phyloP scores from a whole-genome alignment of 1,284 basidiomycete genomes.

The Ustilago nuda region DNA sequence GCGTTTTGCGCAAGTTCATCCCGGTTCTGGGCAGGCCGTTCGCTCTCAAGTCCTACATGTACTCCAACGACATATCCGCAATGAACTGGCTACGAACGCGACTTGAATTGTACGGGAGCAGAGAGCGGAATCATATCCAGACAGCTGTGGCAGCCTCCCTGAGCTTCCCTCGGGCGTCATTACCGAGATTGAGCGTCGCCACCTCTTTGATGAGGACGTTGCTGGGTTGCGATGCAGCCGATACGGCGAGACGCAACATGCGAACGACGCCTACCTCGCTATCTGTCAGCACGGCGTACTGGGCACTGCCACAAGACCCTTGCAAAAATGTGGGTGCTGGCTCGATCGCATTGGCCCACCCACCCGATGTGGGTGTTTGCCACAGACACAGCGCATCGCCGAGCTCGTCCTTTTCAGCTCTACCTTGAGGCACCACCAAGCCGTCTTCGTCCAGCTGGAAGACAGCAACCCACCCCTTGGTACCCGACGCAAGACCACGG shows the following conservation, averaged over 20 bases:
- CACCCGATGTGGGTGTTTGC: conserved; percentile 70
- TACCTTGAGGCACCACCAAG: conserved; percentile 34
- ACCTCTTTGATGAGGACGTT: conserved; percentile 55
- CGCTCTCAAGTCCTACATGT: too few relatives aligned
- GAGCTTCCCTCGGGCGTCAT: conserved; percentile 22
- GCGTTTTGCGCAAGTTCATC: too few relatives aligned
- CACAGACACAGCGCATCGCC: conserved; percentile 51
- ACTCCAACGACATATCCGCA: too few relatives aligned
- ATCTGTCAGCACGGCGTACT: conserved; percentile 69
- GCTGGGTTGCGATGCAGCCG: conserved; percentile 7
- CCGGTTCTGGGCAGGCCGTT: too few relatives aligned
- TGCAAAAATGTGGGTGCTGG: conserved; percentile 61
- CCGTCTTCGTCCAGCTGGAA: conserved; percentile 64
- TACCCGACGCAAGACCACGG: conserved; percentile 64
- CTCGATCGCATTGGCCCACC: conserved; percentile 71
- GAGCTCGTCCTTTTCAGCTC: conserved; percentile 12
- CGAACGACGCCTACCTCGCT: conserved; percentile 69
- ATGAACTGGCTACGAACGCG: not conserved
- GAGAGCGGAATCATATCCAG: conserved; percentile 29
- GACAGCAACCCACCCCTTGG: conserved; percentile 69
- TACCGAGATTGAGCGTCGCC: conserved; percentile 52
- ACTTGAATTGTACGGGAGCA: not conserved
- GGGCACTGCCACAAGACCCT: conserved; percentile 29
- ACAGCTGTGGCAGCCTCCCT: conserved; percentile 52
- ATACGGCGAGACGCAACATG: conserved; percentile 60